A percentile compares a stretch with the other conserved stretches of the same genome.
These are phyloP conservation scores for Eucalyptus marginata DNA, from an alignment of 345 rosid species.

Conservation along the genomic window DNA sequence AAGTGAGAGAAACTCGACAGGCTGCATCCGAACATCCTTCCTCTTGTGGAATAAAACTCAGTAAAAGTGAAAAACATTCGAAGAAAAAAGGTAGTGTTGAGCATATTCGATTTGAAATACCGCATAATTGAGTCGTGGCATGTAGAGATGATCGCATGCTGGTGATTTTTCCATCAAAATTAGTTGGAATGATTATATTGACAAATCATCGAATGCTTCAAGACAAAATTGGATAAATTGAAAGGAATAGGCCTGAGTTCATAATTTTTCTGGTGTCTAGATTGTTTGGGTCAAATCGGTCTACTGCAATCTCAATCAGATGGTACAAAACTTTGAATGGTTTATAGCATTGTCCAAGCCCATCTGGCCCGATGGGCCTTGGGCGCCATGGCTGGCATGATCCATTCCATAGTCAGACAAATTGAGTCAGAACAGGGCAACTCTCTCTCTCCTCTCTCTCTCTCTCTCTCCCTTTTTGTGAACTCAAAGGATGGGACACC, in stretches of 20 bases:
- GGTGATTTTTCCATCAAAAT: fast-evolving
- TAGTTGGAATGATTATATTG: fast-evolving
- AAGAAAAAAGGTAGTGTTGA: fast-evolving
- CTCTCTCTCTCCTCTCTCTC: background rate
- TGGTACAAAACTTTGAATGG: background rate
- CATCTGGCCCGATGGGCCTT: background rate
- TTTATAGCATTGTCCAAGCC: background rate
- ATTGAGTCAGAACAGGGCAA: background rate
- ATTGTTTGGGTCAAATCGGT: background rate
- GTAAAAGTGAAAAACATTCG: background rate
- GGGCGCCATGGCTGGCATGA: background rate
- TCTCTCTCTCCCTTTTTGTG: background rate
- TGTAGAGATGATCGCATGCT: fast-evolving
- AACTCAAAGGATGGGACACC: background rate
- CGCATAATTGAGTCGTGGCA: fast-evolving
- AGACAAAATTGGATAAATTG: fast-evolving
- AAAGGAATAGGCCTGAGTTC: no score
- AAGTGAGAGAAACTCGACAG: background rate
- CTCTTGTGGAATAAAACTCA: background rate
- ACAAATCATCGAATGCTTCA: background rate
- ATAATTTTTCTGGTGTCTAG: background rate
- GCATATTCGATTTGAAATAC: fast-evolving
- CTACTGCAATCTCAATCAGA: background rate
- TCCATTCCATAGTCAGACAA: background rate
- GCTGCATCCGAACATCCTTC: fast-evolving